These are phyloP conservation scores for Xerocomellus chrysenteron DNA, from an alignment of 768 basidiomycete genomes.

Conservation along the genomic window DNA sequence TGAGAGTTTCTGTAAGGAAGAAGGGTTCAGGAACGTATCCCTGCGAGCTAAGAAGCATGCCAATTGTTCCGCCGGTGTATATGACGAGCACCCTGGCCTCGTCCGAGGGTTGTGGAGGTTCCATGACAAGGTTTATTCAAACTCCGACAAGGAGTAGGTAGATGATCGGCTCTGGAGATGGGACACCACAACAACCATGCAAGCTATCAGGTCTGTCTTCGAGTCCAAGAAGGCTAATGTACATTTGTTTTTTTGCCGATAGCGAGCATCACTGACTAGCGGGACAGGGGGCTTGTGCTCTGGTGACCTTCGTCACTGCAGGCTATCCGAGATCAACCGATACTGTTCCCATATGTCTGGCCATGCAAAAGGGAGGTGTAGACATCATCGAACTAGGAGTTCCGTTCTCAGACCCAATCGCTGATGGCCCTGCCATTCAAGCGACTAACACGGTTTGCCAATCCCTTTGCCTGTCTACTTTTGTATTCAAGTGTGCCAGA, in stretches of 20 bases:
- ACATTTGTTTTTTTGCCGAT: neutral
- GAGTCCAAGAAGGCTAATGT: constrained; percentile 25
- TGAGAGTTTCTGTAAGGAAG: constrained; percentile 81
- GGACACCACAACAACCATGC: constrained; percentile 12
- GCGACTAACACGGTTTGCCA: constrained; percentile 76
- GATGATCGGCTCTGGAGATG: neutral
- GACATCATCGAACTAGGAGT: constrained; percentile 96
- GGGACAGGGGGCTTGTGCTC: constrained; percentile 44
- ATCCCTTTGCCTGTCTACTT: neutral
- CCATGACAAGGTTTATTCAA: constrained; percentile 38
- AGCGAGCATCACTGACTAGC: constrained; percentile 3
- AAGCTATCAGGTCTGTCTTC: constrained; percentile 31
- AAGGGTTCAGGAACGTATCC: constrained; percentile 86
- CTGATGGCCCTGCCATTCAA: constrained; percentile 93
- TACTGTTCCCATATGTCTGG: constrained; percentile 85
- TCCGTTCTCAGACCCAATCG: constrained; percentile 80
- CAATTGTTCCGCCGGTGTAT: constrained; percentile 89
- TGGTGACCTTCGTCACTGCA: constrained; percentile 92
- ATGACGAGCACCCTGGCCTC: constrained; percentile 84
- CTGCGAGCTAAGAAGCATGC: constrained; percentile 75
- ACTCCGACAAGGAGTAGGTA: constrained; percentile 1
- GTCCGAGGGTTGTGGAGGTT: constrained; percentile 48
- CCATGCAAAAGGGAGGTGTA: constrained; percentile 90
- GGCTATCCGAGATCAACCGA: constrained; percentile 80
- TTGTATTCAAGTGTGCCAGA: constrained; percentile 43